phyloP scores from a whole-genome alignment of 2,329 filamentous ascomycete species.

The Capronia americana region DNA sequence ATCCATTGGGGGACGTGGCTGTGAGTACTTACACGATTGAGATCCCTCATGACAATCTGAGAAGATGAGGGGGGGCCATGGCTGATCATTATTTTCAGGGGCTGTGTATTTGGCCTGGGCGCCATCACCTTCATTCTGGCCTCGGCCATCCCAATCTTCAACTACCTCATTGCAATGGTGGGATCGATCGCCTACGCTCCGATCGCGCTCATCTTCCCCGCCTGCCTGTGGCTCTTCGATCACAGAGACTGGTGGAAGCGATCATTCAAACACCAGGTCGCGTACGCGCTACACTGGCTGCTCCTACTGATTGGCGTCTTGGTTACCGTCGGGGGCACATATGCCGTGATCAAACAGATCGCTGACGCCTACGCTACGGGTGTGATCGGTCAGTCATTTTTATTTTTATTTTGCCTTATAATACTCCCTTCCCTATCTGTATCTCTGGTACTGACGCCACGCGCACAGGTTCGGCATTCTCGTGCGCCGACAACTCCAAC shows the following conservation, averaged over 20 bases:
- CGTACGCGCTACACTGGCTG: constrained; percentile 51
- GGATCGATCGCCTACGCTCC: constrained; percentile 61
- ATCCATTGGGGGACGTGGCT: constrained; percentile 62
- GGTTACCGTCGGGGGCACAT: constrained; percentile 56
- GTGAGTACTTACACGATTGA: not conserved
- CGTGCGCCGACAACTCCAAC: constrained; percentile 41
- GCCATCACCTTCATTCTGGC: constrained; percentile 59
- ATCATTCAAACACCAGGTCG: constrained; percentile 42
- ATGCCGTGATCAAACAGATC: constrained; percentile 43
- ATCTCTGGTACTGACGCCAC: not conserved
- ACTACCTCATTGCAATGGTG: constrained; percentile 57
- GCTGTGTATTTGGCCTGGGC: constrained; percentile 52
- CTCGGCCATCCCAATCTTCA: constrained; percentile 62
- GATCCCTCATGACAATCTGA: not conserved
- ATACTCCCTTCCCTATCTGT: not conserved
- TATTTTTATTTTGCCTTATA: not conserved
- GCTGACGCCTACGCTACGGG: constrained; percentile 38
- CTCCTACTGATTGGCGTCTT: constrained; percentile 55
- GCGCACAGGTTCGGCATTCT: constrained; percentile 39
- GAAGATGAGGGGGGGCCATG: not conserved
- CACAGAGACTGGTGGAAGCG: constrained; percentile 52
- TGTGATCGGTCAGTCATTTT: constrained; percentile 39
- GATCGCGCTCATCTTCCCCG: constrained; percentile 56
- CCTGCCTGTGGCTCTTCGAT: constrained; percentile 60
- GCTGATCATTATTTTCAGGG: constrained; percentile 7